Conservation (phyloP, 2,329 filamentous ascomycete species). For the Bisporella sp. region DNA sequence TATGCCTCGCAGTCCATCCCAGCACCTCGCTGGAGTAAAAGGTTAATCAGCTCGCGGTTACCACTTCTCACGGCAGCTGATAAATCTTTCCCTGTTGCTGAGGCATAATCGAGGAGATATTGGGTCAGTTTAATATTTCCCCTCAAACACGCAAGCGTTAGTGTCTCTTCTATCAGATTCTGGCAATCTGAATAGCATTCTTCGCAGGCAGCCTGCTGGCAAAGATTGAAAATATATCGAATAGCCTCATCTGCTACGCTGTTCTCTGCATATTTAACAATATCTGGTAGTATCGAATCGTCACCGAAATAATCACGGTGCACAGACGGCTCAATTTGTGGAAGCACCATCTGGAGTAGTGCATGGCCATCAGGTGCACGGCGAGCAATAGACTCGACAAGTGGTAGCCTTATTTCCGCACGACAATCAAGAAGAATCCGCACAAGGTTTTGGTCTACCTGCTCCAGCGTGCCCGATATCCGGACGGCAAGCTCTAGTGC, state of each 20-base stretch:
- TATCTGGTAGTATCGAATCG: neutral
- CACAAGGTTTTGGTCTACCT: slow-evolving; percentile 2
- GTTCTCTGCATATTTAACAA: neutral
- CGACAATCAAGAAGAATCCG: slow-evolving; percentile 3
- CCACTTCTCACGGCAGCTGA: neutral
- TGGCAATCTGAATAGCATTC: neutral
- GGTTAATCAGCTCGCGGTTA: neutral
- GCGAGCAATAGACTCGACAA: neutral
- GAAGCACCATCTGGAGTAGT: slow-evolving; percentile 1
- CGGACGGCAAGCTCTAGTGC: slow-evolving; percentile 1
- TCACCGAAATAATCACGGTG: neutral
- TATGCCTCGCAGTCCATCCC: neutral
- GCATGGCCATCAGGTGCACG: neutral
- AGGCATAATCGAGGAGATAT: neutral
- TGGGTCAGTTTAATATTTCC: neutral
- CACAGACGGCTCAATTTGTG: neutral
- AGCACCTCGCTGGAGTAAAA: neutral
- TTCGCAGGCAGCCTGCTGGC: neutral
- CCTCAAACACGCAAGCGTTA: neutral
- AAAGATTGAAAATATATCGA: neutral
- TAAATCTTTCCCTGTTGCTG: neutral
- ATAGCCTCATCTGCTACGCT: neutral
- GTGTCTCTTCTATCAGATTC: neutral
- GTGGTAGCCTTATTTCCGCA: slow-evolving; percentile 1
- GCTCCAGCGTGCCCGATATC: neutral